These are phyloP conservation scores for Diophrys appendiculata DNA, from an alignment of 73 alveolate genomes.

Conservation along the genomic window DNA sequence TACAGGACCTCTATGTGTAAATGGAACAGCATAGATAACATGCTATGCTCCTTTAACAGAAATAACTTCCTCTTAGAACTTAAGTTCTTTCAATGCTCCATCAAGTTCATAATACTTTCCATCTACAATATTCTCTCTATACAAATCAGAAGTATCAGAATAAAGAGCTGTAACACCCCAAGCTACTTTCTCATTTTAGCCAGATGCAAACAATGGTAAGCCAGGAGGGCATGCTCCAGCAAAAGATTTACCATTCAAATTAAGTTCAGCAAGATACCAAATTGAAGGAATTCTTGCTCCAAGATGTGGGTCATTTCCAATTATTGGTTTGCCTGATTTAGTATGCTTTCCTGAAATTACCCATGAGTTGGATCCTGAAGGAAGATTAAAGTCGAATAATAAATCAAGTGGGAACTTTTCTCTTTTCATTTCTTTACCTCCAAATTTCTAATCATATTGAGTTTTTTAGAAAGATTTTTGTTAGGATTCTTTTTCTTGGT, in stretches of 20 bases:
- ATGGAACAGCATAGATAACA: not conserved
- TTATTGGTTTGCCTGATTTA: constrained; percentile 80
- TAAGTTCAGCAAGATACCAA: constrained; percentile 16
- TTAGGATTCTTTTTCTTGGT: too few species aligned
- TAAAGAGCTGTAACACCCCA: constrained; percentile 21
- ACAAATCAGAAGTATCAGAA: not conserved
- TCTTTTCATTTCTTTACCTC: too few species aligned
- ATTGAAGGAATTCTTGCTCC: constrained; percentile 66
- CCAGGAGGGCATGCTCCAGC: constrained; percentile 39
- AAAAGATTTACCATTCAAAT: not conserved
- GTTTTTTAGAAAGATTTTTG: not conserved
- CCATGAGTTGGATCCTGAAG: constrained; percentile 89
- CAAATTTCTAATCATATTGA: not conserved
- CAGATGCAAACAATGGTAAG: constrained; percentile 35
- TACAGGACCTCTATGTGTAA: not conserved
- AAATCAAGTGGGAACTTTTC: not conserved
- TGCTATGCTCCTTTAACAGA: not conserved
- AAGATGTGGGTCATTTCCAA: constrained; percentile 88
- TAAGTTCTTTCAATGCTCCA: not conserved
- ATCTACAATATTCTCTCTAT: not conserved
- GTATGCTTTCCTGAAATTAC: constrained; percentile 80
- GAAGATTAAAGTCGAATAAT: not conserved
- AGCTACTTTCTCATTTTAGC: constrained; percentile 29
- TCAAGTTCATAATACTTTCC: not conserved
- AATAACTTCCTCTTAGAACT: not conserved